Evolutionary conservation across 1,284 basidiomycete species (phyloP).

Genomic region (Anthracocystis panici-leucophaei): DNA sequence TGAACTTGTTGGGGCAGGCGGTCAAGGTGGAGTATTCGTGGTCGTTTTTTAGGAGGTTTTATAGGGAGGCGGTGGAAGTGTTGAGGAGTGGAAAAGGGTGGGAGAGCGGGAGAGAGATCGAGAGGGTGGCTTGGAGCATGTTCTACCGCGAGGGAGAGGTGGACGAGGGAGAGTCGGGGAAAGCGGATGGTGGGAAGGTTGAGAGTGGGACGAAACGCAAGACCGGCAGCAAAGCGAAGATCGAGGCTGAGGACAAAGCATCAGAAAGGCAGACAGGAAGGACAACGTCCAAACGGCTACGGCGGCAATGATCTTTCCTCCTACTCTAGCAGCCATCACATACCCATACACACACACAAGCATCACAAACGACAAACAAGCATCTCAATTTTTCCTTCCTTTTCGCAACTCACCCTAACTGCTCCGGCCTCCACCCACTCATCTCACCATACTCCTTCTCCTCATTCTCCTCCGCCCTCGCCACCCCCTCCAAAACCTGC

Average conservation of each 20-base stretch:
- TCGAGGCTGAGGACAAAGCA: not conserved
- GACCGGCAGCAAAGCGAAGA: not conserved
- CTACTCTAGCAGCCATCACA: too few relatives aligned
- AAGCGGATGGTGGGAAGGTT: too few relatives aligned
- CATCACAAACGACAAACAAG: too few relatives aligned
- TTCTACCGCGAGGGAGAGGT: not conserved
- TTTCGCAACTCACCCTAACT: not conserved
- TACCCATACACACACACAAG: too few relatives aligned
- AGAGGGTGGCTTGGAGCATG: conserved; percentile 28
- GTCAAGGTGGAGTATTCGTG: conserved; percentile 22
- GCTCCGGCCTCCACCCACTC: conserved; percentile 57
- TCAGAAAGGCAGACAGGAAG: not conserved
- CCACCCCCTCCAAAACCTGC: conserved; percentile 69
- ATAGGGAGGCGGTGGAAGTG: not conserved
- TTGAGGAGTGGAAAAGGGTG: not conserved
- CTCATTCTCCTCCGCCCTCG: conserved; percentile 67
- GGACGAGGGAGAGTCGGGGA: not conserved
- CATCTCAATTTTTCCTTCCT: too few relatives aligned
- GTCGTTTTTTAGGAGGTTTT: conserved; percentile 26
- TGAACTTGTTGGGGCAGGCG: not conserved
- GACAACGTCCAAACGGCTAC: not conserved
- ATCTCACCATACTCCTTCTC: conserved; percentile 66
- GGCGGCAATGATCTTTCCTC: not conserved
- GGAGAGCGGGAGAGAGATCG: conserved; percentile 13
- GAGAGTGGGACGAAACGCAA: not conserved